phyloP scores from a whole-genome alignment of 306 rosid species.

The Glycine latifolia region DNA sequence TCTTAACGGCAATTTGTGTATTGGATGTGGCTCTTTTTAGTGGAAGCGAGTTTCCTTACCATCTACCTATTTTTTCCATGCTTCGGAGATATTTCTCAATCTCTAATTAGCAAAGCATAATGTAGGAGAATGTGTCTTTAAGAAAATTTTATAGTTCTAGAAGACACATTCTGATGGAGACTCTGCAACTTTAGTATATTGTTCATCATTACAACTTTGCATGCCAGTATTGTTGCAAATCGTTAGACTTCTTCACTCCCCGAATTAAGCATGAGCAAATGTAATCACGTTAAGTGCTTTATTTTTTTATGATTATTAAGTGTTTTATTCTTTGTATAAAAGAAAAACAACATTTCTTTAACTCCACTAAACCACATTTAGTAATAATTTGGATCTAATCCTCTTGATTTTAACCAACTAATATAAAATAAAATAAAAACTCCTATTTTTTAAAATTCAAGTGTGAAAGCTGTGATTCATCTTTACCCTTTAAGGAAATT shows the following conservation, averaged over 20 bases:
- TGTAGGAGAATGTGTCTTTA: constrained; percentile 7
- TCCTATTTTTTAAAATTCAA: neutral
- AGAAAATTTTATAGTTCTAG: neutral
- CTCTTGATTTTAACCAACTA: neutral
- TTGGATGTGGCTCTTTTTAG: constrained; percentile 56
- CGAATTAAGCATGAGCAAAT: neutral
- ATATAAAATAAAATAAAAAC: neutral
- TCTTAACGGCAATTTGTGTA: constrained; percentile 36
- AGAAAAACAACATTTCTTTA: neutral
- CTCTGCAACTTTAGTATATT: neutral
- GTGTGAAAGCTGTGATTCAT: neutral
- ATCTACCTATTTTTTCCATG: constrained; percentile 24
- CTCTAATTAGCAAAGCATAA: constrained; percentile 25
- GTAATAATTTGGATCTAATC: neutral
- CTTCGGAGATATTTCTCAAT: constrained; percentile 20
- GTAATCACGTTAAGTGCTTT: neutral
- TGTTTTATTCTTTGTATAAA: neutral
- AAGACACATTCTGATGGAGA: neutral
- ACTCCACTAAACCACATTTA: neutral
- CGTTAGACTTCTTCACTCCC: neutral
- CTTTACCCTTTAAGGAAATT: neutral
- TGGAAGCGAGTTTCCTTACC: constrained; percentile 48
- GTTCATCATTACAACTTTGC: neutral
- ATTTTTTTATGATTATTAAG: too few relatives aligned
- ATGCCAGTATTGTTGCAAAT: neutral